Percentiles rank a stretch among this genome's conserved stretches.
Evolutionary conservation across 495 filamentous ascomycete species (phyloP).

Genomic region (Daldinia vernicosa): DNA sequence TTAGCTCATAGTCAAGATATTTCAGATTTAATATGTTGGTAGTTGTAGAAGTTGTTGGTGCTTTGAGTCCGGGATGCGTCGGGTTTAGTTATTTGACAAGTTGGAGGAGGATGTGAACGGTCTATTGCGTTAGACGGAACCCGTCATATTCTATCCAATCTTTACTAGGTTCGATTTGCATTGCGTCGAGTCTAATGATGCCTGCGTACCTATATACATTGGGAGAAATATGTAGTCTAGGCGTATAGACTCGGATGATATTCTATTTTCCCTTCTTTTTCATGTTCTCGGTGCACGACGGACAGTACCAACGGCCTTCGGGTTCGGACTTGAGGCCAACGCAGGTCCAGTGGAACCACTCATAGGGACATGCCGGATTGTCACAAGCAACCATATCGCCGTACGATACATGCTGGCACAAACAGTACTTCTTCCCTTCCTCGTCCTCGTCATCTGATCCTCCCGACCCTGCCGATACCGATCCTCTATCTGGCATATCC

Average conservation of each 20-base stretch:
- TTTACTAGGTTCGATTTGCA: background rate
- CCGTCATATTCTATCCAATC: background rate
- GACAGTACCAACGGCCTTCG: conserved; percentile 91
- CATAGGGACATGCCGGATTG: conserved; percentile 87
- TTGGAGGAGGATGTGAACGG: background rate
- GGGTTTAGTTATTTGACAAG: background rate
- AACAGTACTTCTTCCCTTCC: conserved; percentile 90
- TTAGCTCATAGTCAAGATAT: background rate
- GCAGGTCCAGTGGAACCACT: conserved; percentile 99
- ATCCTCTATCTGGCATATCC: conserved; percentile 44
- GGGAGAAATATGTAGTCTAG: background rate
- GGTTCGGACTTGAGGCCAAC: conserved; percentile 91
- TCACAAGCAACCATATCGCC: conserved; percentile 99
- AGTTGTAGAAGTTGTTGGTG: background rate
- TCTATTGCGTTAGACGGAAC: background rate
- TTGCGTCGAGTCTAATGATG: background rate
- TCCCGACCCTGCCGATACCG: conserved; percentile 63
- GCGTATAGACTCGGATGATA: background rate
- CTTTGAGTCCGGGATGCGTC: background rate
- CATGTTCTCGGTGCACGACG: conserved; percentile 74
- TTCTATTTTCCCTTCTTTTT: conserved; percentile 53
- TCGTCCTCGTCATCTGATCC: conserved; percentile 79
- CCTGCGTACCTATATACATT: background rate
- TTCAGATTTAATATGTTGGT: too few species aligned
- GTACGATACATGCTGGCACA: conserved; percentile 90